These are phyloP conservation scores for Aquilaria sinensis DNA, from an alignment of 345 rosid species.

Conservation along the genomic window DNA sequence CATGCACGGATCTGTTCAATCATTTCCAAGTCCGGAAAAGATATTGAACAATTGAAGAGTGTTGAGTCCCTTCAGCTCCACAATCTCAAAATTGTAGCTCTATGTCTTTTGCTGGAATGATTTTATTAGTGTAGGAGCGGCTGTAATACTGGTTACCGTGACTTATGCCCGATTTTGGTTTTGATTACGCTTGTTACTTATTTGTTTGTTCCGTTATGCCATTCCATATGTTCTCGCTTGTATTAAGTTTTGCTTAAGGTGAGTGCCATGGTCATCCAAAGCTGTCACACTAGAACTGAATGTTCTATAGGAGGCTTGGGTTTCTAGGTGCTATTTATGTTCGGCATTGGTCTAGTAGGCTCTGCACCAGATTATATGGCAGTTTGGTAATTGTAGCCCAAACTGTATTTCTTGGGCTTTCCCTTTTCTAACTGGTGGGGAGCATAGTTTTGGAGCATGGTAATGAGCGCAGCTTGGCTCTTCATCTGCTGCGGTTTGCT, in stretches of 20 bases:
- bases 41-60: slow-evolving; percentile 69
- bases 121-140: too few species aligned
- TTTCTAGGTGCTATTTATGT: too few species aligned
- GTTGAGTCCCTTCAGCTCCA: slow-evolving; percentile 30
- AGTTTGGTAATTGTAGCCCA: neutral
- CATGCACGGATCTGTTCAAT: slow-evolving; percentile 99
- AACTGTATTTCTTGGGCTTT: slow-evolving; percentile 7
- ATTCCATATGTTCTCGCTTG: too few species aligned
- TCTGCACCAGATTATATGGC: neutral
- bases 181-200: too few species aligned
- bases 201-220: neutral
- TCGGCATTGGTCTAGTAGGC: too few species aligned
- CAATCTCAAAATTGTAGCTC: neutral
- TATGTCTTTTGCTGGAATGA: too few species aligned
- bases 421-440: slow-evolving; percentile 34
- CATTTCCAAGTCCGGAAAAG: slow-evolving; percentile 85
- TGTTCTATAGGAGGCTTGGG: too few species aligned
- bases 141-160: slow-evolving; percentile 9
- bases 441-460: slow-evolving; percentile 44
- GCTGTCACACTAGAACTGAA: too few species aligned
- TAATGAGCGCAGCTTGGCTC: slow-evolving; percentile 72
- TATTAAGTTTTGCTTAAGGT: too few species aligned
- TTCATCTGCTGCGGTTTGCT: slow-evolving; percentile 79
- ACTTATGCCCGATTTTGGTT: too few species aligned
- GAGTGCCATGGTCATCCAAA: too few species aligned